These are phyloP conservation scores for Alternaria infectoria DNA, from an alignment of 2,329 filamentous ascomycete species.

Conservation along the genomic window DNA sequence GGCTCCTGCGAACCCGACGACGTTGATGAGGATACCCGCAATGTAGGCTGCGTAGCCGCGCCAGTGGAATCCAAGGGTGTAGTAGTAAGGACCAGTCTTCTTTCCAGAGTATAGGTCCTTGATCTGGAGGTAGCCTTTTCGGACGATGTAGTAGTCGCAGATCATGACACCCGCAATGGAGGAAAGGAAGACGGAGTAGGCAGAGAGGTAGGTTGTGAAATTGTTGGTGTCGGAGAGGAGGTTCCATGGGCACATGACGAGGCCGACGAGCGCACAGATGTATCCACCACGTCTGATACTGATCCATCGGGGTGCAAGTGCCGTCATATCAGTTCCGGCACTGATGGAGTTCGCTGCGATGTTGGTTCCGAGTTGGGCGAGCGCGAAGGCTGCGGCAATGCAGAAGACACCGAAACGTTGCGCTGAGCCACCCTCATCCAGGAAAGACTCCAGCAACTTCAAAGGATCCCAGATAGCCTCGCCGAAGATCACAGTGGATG, in stretches of 20 bases:
- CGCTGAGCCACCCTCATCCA: constrained; percentile 48
- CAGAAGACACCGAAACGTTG: constrained; percentile 58
- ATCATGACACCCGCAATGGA: constrained; percentile 92
- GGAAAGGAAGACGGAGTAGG: constrained; percentile 92
- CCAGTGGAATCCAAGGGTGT: constrained; percentile 76
- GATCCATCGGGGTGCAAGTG: constrained; percentile 77
- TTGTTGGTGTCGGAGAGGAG: constrained; percentile 76
- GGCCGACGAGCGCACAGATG: constrained; percentile 77
- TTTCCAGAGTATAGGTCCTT: constrained; percentile 79
- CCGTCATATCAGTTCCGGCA: constrained; percentile 82
- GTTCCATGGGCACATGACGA: constrained; percentile 88
- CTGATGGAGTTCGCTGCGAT: constrained; percentile 87
- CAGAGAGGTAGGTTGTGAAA: constrained; percentile 90
- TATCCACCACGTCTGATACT: constrained; percentile 89
- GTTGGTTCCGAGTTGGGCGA: constrained; percentile 85
- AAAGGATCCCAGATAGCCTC: constrained; percentile 53
- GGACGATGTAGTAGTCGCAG: constrained; percentile 85
- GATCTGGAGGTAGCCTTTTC: constrained; percentile 79
- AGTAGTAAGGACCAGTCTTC: constrained; percentile 74
- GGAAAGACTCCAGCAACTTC: constrained; percentile 50
- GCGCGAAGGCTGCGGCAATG: constrained; percentile 61
- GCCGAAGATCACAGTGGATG: constrained; percentile 52
- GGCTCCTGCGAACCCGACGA: constrained; percentile 87
- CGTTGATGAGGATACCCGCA: constrained; percentile 83
- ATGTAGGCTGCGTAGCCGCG: constrained; percentile 84